Conservation (phyloP, 23 red algal genomes). For the Agarophyton chilense region DNA sequence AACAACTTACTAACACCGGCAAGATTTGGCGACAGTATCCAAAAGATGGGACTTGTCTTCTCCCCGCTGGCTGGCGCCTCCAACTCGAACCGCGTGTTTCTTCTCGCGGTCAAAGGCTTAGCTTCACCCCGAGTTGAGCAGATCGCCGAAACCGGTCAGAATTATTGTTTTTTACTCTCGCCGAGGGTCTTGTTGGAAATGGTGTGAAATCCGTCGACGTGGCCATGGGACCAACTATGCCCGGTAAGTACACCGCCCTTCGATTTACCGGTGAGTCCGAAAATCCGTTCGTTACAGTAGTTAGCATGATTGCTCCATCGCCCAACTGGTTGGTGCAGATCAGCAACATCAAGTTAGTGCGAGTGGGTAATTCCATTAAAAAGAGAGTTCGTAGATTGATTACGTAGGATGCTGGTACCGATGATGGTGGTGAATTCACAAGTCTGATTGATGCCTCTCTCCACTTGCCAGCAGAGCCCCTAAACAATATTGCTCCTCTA, state of each 20-base stretch:
- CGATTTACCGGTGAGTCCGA: slow-evolving; percentile 37
- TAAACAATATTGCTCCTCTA: slow-evolving; percentile 55
- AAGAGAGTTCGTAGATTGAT: slow-evolving; percentile 3
- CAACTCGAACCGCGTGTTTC: slow-evolving; percentile 54
- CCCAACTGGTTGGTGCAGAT: slow-evolving; percentile 71
- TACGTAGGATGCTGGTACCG: slow-evolving; percentile 57
- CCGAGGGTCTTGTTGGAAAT: background rate
- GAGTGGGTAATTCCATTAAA: background rate
- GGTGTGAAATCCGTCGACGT: slow-evolving; percentile 9
- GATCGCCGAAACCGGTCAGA: slow-evolving; percentile 53
- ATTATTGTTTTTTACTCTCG: slow-evolving; percentile 23
- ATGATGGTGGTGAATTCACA: slow-evolving; percentile 52
- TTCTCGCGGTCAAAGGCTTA: slow-evolving; percentile 33
- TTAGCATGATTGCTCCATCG: slow-evolving; percentile 59
- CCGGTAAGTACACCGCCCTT: slow-evolving; percentile 21
- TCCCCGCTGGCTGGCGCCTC: slow-evolving; percentile 41
- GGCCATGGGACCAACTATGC: slow-evolving; percentile 9
- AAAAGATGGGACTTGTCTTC: slow-evolving; percentile 21
- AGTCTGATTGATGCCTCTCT: slow-evolving; percentile 27
- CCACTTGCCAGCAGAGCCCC: slow-evolving; percentile 39
- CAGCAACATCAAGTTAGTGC: slow-evolving; percentile 37
- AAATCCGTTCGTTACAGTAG: slow-evolving; percentile 43
- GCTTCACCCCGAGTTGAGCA: slow-evolving; percentile 27
- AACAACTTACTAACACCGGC: slow-evolving; percentile 32
- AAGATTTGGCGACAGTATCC: slow-evolving; percentile 31